Evolutionary conservation across 805 yeast species (phyloP).

Genomic region (Schizosaccharomyces lindneri): DNA sequence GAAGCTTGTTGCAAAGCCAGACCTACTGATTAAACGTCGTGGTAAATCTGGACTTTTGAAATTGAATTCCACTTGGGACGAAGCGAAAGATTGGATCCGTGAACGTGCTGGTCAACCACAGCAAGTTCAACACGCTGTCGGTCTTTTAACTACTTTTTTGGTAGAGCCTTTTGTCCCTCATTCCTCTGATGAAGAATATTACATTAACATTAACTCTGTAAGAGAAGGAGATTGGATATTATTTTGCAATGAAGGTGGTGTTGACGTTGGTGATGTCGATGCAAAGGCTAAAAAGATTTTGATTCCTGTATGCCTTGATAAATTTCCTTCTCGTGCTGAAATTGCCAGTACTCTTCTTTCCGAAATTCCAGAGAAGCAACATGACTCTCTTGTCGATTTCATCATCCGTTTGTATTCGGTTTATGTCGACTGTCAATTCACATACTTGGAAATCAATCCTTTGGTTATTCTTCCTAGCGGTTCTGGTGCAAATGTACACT

Average conservation of each 20-base stretch:
- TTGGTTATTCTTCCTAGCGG: slow-evolving; percentile 19
- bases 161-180: slow-evolving; percentile 26
- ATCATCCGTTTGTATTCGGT: slow-evolving; percentile 24
- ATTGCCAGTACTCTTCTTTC: slow-evolving; percentile 15
- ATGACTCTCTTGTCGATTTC: slow-evolving; percentile 19
- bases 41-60: slow-evolving; percentile 22
- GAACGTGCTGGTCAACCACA: slow-evolving; percentile 19
- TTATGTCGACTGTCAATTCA: slow-evolving; percentile 23
- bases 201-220: slow-evolving; percentile 24
- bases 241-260: slow-evolving; percentile 25
- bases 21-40: slow-evolving; percentile 23
- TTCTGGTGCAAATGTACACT: slow-evolving; percentile 18
- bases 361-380: slow-evolving; percentile 19
- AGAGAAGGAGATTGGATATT: slow-evolving; percentile 25
- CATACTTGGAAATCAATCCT: slow-evolving; percentile 24
- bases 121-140: slow-evolving; percentile 19
- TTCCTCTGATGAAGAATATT: slow-evolving; percentile 22
- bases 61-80: slow-evolving; percentile 21
- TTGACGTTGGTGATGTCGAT: slow-evolving; percentile 24
- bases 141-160: slow-evolving; percentile 18
- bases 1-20: slow-evolving; percentile 23
- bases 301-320: slow-evolving; percentile 20
- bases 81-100: slow-evolving; percentile 20
- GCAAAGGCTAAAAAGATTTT: slow-evolving; percentile 21
- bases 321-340: slow-evolving; percentile 18